A percentile compares a stretch with the other conserved stretches of the same genome.
Evolutionary conservation across 2,329 filamentous ascomycete species (phyloP).

Genomic region (Metarhizium sp.): DNA sequence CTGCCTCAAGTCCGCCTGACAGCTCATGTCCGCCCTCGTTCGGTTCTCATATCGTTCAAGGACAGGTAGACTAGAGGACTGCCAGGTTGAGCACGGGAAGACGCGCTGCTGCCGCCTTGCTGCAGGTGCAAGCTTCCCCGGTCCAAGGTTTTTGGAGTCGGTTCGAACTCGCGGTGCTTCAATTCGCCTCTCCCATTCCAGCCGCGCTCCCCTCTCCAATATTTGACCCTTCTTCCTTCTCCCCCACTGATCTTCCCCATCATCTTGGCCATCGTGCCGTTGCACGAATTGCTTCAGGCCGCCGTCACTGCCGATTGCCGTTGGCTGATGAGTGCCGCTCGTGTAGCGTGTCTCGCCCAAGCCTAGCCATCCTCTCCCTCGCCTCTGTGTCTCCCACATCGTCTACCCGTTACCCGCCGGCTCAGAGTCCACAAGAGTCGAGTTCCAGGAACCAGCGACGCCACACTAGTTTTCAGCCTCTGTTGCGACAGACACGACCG

Average conservation of each 20-base stretch:
- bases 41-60: neutral
- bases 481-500: neutral
- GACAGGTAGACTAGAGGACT: neutral
- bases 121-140: neutral
- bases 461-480: neutral
- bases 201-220: neutral
- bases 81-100: neutral
- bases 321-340: neutral
- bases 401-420: neutral
- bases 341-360: neutral
- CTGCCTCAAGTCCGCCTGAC: neutral
- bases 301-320: conserved; percentile 1
- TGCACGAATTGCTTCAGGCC: conserved; percentile 2
- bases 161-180: neutral
- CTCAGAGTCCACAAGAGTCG: neutral
- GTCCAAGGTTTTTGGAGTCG: neutral
- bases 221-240: neutral
- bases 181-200: neutral
- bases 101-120: neutral
- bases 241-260: neutral
- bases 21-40: neutral
- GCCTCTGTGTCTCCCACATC: no score
- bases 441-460: neutral
- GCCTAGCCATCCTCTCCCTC: no score
- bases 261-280: neutral